Evolutionary conservation across 371 early-diverging fungal genomes (phyloP), one percentile per base, ranked within the genome.

Genomic region (Circinella umbellata): DNA sequence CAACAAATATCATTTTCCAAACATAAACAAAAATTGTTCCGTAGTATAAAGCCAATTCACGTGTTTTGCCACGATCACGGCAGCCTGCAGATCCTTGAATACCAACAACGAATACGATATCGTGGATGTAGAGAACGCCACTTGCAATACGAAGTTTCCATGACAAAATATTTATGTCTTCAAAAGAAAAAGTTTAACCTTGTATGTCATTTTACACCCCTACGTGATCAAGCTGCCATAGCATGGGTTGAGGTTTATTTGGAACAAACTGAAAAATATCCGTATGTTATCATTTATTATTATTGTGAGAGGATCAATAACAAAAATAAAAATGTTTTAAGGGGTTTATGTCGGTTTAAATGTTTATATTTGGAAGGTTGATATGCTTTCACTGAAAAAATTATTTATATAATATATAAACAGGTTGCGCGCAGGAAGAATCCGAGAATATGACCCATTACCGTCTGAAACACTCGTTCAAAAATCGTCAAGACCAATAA

Each of bases 231-330:
- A 27, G 66, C 69, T 4, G 39, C 9, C 4, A 64, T 78, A 59
- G 62, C 55, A 11, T 48, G 46, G 1, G 38, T 80, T 4, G 72
- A 69, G 20, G 59, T 65, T 4, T 73, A 66, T 38, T 36, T 80
- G 37, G 78, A 78, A 36, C 81, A 80, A 59, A 54, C 51, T 18
- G 78, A 78, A 61, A 61, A 17, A 0, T 80, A 76, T 53, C 78
- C 81, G 81, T 78, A 78, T 71, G 73, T 69, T 5, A 13, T 8
- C 17, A 42, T 9, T 39, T 55, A 10, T 42, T 38, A 14, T 13
- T 27, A 36, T 34, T 53, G 34, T 35, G 18, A 14, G 35, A 17
- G 46, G 18, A 63, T 42, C 6, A 42, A 11, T 42, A 42, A 11
- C 27, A 27, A 27, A 27, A 27, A 27, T 27, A 27, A 27, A 27